A percentile compares a stretch with the other conserved stretches of the same genome.
These are phyloP conservation scores for Ustilago shanxiensis DNA, from an alignment of 1,284 basidiomycete genomes.

Conservation along the genomic window DNA sequence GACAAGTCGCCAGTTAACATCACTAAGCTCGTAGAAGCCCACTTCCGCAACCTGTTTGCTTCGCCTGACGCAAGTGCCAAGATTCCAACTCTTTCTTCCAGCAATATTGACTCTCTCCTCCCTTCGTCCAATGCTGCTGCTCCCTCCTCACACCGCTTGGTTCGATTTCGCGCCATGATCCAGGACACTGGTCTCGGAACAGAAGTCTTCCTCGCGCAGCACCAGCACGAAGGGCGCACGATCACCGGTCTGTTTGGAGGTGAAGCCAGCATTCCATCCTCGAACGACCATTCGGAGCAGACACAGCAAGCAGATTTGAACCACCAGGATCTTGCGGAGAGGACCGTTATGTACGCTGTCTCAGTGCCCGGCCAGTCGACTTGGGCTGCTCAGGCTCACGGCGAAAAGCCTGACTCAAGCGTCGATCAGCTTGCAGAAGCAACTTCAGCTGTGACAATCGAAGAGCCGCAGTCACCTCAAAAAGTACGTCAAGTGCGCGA, in stretches of 20 bases:
- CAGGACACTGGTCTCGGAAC: conserved; percentile 70
- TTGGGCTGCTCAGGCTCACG: conserved; percentile 55
- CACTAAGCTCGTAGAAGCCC: conserved; percentile 40
- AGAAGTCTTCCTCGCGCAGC: conserved; percentile 65
- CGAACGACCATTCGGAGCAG: conserved; percentile 3
- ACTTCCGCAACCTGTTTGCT: conserved; percentile 46
- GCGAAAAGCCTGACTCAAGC: conserved; percentile 14
- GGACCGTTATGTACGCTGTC: conserved; percentile 68
- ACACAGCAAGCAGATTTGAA: conserved; percentile 32
- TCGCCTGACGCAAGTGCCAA: conserved; percentile 43
- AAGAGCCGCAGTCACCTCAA: conserved; percentile 28
- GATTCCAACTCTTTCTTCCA: conserved; percentile 38
- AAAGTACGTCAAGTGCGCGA: conserved; percentile 45
- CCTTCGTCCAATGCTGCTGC: conserved; percentile 4
- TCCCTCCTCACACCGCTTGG: conserved; percentile 57
- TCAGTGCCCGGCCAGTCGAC: conserved; percentile 66
- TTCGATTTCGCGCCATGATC: conserved; percentile 69
- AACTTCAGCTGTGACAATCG: conserved; percentile 23
- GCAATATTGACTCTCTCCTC: conserved; percentile 25
- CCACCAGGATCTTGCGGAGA: conserved; percentile 64
- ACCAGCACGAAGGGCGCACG: conserved; percentile 43
- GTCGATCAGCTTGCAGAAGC: conserved; percentile 14
- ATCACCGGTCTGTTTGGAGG: conserved; percentile 54
- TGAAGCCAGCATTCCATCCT: conserved; percentile 17
- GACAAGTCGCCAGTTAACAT: conserved; percentile 41